These are phyloP conservation scores for Clarireedia hainanense DNA, from an alignment of 2,329 filamentous ascomycete genomes.

Conservation along the genomic window DNA sequence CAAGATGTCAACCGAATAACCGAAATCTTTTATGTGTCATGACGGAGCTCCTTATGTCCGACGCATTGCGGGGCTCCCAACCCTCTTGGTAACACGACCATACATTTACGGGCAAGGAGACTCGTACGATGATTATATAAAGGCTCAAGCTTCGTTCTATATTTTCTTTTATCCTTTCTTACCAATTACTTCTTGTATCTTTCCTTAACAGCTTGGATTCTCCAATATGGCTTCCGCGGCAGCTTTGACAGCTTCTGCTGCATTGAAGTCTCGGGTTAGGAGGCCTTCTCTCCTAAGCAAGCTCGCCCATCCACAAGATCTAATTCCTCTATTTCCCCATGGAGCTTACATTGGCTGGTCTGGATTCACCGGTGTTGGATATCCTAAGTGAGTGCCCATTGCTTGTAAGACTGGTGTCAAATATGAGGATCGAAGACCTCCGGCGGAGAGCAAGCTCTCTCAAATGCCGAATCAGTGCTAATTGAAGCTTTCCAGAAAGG, in stretches of 20 bases:
- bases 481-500: conserved; percentile 48
- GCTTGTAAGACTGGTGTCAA: not conserved
- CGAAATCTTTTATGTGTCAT: not conserved
- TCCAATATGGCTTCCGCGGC: conserved; percentile 22
- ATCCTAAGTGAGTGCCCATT: conserved; percentile 61
- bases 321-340: conserved; percentile 75
- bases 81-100: not conserved
- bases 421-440: not conserved
- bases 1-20: conserved; percentile 5
- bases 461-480: not conserved
- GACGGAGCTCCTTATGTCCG: conserved; percentile 6
- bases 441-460: not conserved
- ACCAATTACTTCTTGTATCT: not conserved
- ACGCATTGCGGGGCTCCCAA: not conserved
- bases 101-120: not conserved
- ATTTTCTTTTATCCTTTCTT: not conserved
- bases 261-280: conserved; percentile 67
- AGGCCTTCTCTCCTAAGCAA: conserved; percentile 74
- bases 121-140: conserved; percentile 6
- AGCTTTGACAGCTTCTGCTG: conserved; percentile 30
- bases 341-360: conserved; percentile 85
- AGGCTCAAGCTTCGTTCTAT: not conserved
- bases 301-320: conserved; percentile 69
- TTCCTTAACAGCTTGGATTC: not conserved
- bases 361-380: conserved; percentile 84